Conservation (phyloP, 2,329 filamentous ascomycete genomes). For the Huntiella moniliformis region DNA sequence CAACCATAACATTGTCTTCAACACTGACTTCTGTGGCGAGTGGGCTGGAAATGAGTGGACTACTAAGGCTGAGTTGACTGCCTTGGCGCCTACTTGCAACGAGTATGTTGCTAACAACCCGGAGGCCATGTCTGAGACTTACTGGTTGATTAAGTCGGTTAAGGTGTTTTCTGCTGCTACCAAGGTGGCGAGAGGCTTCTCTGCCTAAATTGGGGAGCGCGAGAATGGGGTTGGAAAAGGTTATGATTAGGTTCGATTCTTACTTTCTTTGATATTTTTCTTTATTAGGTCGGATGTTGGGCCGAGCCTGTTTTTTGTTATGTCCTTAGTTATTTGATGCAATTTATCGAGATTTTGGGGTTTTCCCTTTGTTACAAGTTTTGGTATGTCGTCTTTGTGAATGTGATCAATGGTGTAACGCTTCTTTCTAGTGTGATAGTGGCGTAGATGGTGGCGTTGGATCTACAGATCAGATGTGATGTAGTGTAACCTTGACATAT, state of each 20-base stretch:
- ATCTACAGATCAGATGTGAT: too few relatives aligned
- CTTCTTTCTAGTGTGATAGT: too few relatives aligned
- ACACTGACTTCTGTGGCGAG: slow-evolving; percentile 72
- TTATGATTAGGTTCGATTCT: not conserved
- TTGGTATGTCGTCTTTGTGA: too few relatives aligned
- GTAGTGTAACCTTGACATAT: too few relatives aligned
- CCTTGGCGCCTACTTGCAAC: slow-evolving; percentile 45
- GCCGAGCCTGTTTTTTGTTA: too few relatives aligned
- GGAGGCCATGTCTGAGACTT: slow-evolving; percentile 48
- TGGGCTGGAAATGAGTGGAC: slow-evolving; percentile 62
- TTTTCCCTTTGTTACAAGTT: too few relatives aligned
- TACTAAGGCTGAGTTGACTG: slow-evolving; percentile 35
- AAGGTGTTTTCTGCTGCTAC: slow-evolving; percentile 31
- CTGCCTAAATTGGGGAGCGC: not conserved
- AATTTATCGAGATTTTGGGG: too few relatives aligned
- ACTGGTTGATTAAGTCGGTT: slow-evolving; percentile 58
- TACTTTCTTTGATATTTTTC: slow-evolving; percentile 2
- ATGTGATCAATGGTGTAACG: too few relatives aligned
- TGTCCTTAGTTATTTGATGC: too few relatives aligned
- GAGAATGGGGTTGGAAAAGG: not conserved
- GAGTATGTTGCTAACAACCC: slow-evolving; percentile 57
- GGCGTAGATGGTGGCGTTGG: too few relatives aligned
- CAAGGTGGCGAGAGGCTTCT: slow-evolving; percentile 4
- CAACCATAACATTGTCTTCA: slow-evolving; percentile 57
- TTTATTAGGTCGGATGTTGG: too few relatives aligned